Evolutionary conservation across 2,329 filamentous ascomycete genomes (phyloP).

Genomic region (Aspergillus costaricaensis): DNA sequence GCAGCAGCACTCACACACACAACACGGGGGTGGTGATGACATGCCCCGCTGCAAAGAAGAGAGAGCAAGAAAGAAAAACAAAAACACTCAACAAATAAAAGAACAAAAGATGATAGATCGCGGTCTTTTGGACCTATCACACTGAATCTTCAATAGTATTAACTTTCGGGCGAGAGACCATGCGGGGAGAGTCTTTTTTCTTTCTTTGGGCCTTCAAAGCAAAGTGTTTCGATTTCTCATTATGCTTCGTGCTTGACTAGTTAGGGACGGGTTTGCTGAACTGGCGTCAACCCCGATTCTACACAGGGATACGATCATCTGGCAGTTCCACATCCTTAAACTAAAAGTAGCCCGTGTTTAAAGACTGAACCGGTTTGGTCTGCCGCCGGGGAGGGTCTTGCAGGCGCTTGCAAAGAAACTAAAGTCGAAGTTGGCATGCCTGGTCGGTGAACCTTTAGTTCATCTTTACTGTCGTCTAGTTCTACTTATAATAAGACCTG

Average conservation of each 20-base stretch:
- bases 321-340: not conserved
- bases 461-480: no score
- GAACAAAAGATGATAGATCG: not conserved
- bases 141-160: not conserved
- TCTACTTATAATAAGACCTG: conserved; percentile 2
- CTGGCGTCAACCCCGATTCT: not conserved
- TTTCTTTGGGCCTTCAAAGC: not conserved
- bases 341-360: not conserved
- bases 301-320: not conserved
- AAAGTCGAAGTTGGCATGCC: no score
- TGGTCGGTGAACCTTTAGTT: not conserved
- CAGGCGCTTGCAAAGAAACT: not conserved
- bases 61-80: not conserved
- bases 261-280: no score
- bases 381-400: conserved; percentile 3
- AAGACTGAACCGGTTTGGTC: not conserved
- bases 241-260: no score
- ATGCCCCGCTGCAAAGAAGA: not conserved
- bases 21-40: not conserved
- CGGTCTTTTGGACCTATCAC: not conserved
- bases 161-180: not conserved
- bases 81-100: no score
- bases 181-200: not conserved
- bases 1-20: not conserved
- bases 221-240: no score